Evolutionary conservation across 176 grass and related monocot genomes (phyloP).

Genomic region (Musa beccarii): DNA sequence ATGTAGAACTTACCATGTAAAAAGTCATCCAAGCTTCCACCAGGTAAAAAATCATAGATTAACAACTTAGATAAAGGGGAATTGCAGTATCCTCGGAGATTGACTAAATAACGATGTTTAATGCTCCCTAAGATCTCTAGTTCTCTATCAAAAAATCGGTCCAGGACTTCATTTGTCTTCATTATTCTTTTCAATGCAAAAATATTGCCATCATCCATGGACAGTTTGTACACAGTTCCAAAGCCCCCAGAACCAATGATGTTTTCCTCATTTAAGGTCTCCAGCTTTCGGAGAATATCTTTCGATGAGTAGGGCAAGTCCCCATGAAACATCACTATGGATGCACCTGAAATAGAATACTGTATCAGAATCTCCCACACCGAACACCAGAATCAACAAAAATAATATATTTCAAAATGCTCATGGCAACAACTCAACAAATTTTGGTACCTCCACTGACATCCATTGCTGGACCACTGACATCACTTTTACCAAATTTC

Average conservation of each 20-base stretch:
- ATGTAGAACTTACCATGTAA: conserved; percentile 58
- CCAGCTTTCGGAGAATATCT: conserved; percentile 90
- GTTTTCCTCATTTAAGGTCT: conserved; percentile 62
- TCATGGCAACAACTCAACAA: conserved; percentile 7
- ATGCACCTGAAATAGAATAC: conserved; percentile 54
- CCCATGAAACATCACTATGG: conserved; percentile 92
- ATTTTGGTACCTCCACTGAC: conserved; percentile 78
- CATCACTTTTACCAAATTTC: conserved; percentile 89
- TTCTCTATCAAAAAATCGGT: conserved; percentile 89
- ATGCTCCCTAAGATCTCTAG: conserved; percentile 97
- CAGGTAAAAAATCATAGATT: conserved; percentile 94
- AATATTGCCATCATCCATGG: conserved; percentile 85
- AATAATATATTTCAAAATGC: conserved; percentile 7
- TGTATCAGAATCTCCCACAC: conserved; percentile 3
- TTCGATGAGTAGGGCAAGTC: conserved; percentile 94
- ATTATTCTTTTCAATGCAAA: conserved; percentile 99
- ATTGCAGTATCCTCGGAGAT: conserved; percentile 97
- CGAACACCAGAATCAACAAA: neutral
- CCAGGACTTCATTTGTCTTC: conserved; percentile 88
- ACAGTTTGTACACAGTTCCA: conserved; percentile 89
- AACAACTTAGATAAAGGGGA: conserved; percentile 87
- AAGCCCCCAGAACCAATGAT: conserved; percentile 94
- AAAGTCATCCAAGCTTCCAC: conserved; percentile 92
- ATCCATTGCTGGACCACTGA: conserved; percentile 70
- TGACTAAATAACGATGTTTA: conserved; percentile 97